Percentiles rank a stretch among this genome's conserved stretches.
Conservation (phyloP, 2,329 filamentous ascomycete genomes). For the Paecilomyces fulvus region DNA sequence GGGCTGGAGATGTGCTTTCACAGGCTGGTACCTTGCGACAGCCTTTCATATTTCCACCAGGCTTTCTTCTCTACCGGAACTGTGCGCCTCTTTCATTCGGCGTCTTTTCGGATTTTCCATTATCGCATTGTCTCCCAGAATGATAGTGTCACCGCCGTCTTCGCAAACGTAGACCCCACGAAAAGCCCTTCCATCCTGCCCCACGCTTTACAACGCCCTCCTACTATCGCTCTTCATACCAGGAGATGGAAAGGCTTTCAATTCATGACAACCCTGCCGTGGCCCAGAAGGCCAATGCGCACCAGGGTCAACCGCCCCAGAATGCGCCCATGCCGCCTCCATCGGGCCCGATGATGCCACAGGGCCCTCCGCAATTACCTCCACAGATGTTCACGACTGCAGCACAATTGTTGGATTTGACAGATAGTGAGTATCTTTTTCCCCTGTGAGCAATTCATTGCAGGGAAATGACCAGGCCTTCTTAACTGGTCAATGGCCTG, state of each 20-base stretch:
- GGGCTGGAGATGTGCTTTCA: background rate
- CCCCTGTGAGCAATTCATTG: conserved; percentile 12
- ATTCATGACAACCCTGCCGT: conserved; percentile 24
- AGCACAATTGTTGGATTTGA: conserved; percentile 88
- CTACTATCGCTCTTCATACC: conserved; percentile 4
- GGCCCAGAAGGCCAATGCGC: conserved; percentile 19
- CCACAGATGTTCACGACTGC: conserved; percentile 99
- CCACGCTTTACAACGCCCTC: background rate
- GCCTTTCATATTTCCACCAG: background rate
- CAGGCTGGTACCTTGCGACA: background rate
- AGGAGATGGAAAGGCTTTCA: conserved; percentile 28
- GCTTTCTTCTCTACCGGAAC: background rate
- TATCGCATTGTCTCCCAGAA: conserved; percentile 6
- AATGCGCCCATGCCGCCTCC: conserved; percentile 18
- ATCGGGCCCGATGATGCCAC: conserved; percentile 13
- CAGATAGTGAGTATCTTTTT: conserved; percentile 66
- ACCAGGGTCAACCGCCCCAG: conserved; percentile 19
- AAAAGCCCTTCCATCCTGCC: conserved; percentile 1
- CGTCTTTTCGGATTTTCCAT: background rate
- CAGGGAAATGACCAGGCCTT: background rate
- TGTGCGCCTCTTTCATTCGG: background rate
- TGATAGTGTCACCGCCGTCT: conserved; percentile 7
- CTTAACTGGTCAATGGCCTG: background rate
- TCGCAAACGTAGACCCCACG: conserved; percentile 1
- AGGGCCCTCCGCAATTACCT: conserved; percentile 40